These are phyloP conservation scores for Diaporthe longicolla DNA, from an alignment of 2,329 filamentous ascomycete genomes.

Conservation along the genomic window DNA sequence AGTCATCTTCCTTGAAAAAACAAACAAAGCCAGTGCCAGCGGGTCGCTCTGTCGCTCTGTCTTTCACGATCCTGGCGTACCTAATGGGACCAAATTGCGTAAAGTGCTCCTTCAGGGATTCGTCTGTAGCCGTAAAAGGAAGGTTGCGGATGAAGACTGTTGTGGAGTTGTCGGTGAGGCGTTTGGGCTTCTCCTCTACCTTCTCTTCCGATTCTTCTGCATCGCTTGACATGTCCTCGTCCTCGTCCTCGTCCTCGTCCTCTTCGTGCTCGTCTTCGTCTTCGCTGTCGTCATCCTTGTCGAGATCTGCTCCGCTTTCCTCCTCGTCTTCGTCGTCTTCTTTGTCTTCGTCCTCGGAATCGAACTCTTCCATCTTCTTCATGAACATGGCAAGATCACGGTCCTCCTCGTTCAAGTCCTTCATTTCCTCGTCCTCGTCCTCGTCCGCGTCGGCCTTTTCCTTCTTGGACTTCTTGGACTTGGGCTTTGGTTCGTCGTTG, in stretches of 20 bases:
- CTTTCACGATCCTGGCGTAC: constrained; percentile 92
- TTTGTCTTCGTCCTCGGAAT: constrained; percentile 68
- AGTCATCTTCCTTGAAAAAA: constrained; percentile 85
- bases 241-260: constrained; percentile 45
- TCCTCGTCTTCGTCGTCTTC: constrained; percentile 65
- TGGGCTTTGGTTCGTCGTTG: constrained; percentile 49
- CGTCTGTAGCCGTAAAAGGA: constrained; percentile 89
- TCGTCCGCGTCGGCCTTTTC: constrained; percentile 48
- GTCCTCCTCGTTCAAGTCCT: constrained; percentile 55
- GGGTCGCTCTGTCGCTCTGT: constrained; percentile 86
- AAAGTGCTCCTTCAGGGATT: constrained; percentile 87
- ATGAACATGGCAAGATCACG: constrained; percentile 67
- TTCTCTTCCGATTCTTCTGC: constrained; percentile 59
- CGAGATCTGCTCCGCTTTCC: constrained; percentile 51
- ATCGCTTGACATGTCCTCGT: constrained; percentile 60
- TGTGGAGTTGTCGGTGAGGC: constrained; percentile 74
- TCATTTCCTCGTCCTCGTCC: constrained; percentile 50
- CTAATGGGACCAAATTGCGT: constrained; percentile 87
- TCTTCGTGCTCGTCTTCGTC: too few relatives aligned
- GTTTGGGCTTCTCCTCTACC: constrained; percentile 53
- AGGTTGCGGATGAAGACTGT: constrained; percentile 96
- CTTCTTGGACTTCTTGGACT: constrained; percentile 56
- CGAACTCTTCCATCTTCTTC: constrained; percentile 70
- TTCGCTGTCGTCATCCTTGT: constrained; percentile 57
- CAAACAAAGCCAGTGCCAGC: constrained; percentile 96